Evolutionary conservation across 140 eudicot species (phyloP).

Genomic region (Ambrosia hybrid): DNA sequence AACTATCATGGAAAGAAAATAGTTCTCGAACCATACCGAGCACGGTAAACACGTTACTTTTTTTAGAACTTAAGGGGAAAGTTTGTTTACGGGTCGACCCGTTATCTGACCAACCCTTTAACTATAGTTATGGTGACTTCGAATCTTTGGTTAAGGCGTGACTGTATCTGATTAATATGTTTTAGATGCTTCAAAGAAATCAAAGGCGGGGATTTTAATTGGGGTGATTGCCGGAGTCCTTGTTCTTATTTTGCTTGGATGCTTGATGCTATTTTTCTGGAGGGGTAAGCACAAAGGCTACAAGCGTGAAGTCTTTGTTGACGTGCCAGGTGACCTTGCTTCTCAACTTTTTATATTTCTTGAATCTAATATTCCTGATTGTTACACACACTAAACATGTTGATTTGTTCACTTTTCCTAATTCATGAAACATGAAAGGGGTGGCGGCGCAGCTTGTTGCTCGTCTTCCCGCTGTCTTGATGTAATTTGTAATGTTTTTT

Average conservation of each 20-base stretch:
- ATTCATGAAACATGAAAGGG: not conserved
- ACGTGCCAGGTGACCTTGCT: constrained; percentile 67
- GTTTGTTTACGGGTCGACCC: not conserved
- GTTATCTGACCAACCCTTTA: not conserved
- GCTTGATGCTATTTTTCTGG: constrained; percentile 48
- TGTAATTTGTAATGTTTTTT: too few relatives aligned
- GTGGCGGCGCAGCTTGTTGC: too few relatives aligned
- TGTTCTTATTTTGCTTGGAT: constrained; percentile 64
- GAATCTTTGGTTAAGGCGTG: constrained; percentile 7
- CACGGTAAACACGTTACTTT: not conserved
- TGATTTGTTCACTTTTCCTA: not conserved
- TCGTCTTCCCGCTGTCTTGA: too few relatives aligned
- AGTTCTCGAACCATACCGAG: not conserved
- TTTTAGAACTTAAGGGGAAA: not conserved
- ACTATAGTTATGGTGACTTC: not conserved
- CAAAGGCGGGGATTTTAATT: constrained; percentile 55
- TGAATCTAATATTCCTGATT: not conserved
- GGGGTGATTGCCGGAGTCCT: constrained; percentile 67
- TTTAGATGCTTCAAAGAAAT: constrained; percentile 66
- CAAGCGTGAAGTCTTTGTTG: constrained; percentile 83
- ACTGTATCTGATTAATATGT: constrained; percentile 19
- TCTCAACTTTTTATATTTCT: too few relatives aligned
- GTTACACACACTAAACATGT: not conserved
- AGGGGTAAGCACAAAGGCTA: constrained; percentile 69
- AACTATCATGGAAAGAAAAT: not conserved